phyloP scores from a whole-genome alignment of 2,329 filamentous ascomycete species.

The Cercospora janseana region DNA sequence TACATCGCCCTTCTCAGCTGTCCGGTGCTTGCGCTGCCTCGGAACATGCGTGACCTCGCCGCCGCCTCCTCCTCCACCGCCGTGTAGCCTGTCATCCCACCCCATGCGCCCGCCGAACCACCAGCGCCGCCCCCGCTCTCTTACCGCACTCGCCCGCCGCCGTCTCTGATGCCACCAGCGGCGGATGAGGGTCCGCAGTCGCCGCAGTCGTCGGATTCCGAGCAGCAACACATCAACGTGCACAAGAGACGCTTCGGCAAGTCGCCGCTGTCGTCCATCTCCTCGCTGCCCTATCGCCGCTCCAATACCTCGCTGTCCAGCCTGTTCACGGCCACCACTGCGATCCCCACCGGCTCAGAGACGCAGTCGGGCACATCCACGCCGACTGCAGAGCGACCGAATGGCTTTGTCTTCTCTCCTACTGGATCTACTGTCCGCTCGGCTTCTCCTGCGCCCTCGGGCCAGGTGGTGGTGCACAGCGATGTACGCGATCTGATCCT shows the following conservation, averaged over 20 bases:
- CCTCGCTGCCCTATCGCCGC: constrained; percentile 53
- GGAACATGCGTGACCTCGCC: no score
- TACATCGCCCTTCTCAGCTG: no score
- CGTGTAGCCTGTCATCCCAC: not conserved
- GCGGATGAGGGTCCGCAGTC: constrained; percentile 65
- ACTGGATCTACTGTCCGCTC: constrained; percentile 41
- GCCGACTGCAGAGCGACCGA: constrained; percentile 37
- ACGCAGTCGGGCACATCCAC: constrained; percentile 46
- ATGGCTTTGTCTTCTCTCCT: constrained; percentile 48
- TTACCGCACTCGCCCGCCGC: constrained; percentile 11
- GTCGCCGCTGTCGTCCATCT: constrained; percentile 60
- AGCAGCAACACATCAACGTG: constrained; percentile 55
- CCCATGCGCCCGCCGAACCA: constrained; percentile 1
- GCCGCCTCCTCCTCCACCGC: not conserved
- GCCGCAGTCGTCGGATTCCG: constrained; percentile 67
- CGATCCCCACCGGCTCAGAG: constrained; percentile 40
- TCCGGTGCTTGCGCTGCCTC: no score
- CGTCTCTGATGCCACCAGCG: constrained; percentile 61
- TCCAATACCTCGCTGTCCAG: constrained; percentile 54
- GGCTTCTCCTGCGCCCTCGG: constrained; percentile 41
- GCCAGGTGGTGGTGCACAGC: constrained; percentile 46
- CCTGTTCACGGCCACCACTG: constrained; percentile 53
- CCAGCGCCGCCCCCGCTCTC: not conserved
- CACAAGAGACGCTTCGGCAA: constrained; percentile 58
- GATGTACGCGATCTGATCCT: constrained; percentile 67